A percentile compares a stretch with the other conserved stretches of the same genome.
These are phyloP conservation scores for Nothomitra cinnamomea DNA, from an alignment of 2,329 filamentous ascomycete genomes.

Conservation along the genomic window DNA sequence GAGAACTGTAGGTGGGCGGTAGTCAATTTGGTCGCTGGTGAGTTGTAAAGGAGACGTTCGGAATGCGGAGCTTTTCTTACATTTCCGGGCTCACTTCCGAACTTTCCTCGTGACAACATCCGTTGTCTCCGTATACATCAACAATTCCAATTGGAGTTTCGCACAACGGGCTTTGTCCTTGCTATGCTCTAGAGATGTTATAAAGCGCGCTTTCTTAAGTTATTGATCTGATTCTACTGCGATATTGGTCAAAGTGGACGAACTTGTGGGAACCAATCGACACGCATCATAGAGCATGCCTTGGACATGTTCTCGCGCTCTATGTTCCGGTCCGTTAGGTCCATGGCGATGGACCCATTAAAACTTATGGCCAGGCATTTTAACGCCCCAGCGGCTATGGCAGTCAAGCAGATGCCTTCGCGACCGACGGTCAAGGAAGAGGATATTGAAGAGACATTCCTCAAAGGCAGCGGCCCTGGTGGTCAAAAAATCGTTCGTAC, in stretches of 20 bases:
- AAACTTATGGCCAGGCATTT: background rate
- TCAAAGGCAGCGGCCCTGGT: constrained; percentile 83
- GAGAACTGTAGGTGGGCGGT: background rate
- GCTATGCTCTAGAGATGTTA: background rate
- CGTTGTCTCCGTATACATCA: background rate
- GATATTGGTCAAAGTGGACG: background rate
- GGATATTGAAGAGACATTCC: constrained; percentile 69
- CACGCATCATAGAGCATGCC: background rate
- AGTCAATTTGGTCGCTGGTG: background rate
- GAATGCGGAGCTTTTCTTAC: too few species aligned
- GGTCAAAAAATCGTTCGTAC: constrained; percentile 75
- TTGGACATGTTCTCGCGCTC: background rate
- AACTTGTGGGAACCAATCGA: too few species aligned
- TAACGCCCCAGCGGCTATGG: background rate
- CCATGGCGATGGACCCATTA: background rate
- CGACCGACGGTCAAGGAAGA: constrained; percentile 57
- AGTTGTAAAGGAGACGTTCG: constrained; percentile 13
- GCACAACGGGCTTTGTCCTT: too few species aligned
- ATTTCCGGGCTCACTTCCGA: background rate
- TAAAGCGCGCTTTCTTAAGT: background rate
- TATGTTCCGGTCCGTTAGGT: background rate
- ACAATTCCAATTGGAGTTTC: too few species aligned
- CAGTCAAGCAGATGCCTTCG: constrained; percentile 34
- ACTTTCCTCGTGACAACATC: background rate
- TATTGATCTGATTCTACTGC: background rate